Evolutionary conservation across 2,329 filamentous ascomycete genomes (phyloP).

Genomic region (Aspergillus uvarum): DNA sequence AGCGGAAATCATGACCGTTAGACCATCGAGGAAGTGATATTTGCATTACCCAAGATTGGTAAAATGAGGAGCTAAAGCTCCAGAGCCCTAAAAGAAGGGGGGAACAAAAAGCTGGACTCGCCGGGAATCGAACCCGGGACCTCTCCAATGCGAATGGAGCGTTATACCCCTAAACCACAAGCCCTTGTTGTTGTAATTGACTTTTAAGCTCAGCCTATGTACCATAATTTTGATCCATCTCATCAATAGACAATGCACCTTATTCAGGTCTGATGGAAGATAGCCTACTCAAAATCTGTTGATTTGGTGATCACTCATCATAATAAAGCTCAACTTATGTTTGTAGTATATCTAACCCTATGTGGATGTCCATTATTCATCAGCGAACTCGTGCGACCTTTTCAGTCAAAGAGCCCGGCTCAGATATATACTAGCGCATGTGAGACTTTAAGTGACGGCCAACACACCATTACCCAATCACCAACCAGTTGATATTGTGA

Average conservation of each 20-base stretch:
- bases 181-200: conserved; percentile 3
- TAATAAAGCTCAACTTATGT: too few species aligned
- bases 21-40: neutral
- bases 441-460: too few species aligned
- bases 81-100: neutral
- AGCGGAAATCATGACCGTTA: conserved; percentile 11
- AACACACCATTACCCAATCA: too few species aligned
- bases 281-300: neutral
- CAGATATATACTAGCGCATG: too few species aligned
- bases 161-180: conserved; percentile 16
- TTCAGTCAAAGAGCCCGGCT: too few species aligned
- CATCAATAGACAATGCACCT: neutral
- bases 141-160: conserved; percentile 16
- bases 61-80: neutral
- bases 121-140: conserved; percentile 15
- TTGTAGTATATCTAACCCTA: too few species aligned
- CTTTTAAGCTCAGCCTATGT: neutral
- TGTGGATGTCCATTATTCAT: too few species aligned
- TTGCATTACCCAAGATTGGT: fast-evolving
- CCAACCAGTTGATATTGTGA: too few species aligned
- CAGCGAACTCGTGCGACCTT: too few species aligned
- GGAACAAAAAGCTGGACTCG: conserved; percentile 9
- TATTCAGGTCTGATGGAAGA: neutral
- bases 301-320: too few species aligned
- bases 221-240: neutral